Evolutionary conservation across 225 moss, liverwort and hornwort species (phyloP).

Genomic region (Bryum argenteum): DNA sequence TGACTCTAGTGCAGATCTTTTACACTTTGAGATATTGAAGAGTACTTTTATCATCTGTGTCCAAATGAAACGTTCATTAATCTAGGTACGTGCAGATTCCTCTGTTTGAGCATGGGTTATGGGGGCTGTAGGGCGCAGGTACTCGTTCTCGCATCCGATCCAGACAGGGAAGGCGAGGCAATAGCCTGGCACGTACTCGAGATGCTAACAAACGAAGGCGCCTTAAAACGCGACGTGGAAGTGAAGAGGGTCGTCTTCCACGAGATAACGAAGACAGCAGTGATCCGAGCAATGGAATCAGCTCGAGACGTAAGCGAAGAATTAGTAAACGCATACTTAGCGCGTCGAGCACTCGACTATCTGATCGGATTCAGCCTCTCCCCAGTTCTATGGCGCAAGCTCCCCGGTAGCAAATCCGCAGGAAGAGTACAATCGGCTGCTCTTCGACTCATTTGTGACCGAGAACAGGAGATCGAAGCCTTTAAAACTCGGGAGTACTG

Average conservation of each 20-base stretch:
- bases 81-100: too few relatives aligned
- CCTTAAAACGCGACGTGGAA: conserved; percentile 51
- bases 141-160: conserved; percentile 88
- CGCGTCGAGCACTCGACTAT: conserved; percentile 90
- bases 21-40: too few relatives aligned
- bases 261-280: conserved; percentile 86
- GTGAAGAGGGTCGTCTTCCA: conserved; percentile 83
- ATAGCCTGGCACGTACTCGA: conserved; percentile 98
- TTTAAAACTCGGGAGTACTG: conserved; percentile 72
- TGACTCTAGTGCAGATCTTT: too few relatives aligned
- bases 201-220: conserved; percentile 84
- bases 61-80: too few relatives aligned
- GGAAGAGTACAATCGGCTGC: conserved; percentile 98
- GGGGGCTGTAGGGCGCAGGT: conserved; percentile 59
- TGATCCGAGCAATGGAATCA: conserved; percentile 67
- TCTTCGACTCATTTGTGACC: conserved; percentile 86
- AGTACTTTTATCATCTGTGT: too few relatives aligned
- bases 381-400: conserved; percentile 97
- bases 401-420: conserved; percentile 96
- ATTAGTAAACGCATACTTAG: conserved; percentile 89
- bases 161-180: conserved; percentile 97
- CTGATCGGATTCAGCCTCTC: conserved; percentile 94
- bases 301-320: conserved; percentile 76
- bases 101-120: background rate
- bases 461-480: conserved; percentile 80